These are phyloP conservation scores for Chytriomyces confervae DNA, from an alignment of 192 early-diverging fungal species.

Conservation along the genomic window DNA sequence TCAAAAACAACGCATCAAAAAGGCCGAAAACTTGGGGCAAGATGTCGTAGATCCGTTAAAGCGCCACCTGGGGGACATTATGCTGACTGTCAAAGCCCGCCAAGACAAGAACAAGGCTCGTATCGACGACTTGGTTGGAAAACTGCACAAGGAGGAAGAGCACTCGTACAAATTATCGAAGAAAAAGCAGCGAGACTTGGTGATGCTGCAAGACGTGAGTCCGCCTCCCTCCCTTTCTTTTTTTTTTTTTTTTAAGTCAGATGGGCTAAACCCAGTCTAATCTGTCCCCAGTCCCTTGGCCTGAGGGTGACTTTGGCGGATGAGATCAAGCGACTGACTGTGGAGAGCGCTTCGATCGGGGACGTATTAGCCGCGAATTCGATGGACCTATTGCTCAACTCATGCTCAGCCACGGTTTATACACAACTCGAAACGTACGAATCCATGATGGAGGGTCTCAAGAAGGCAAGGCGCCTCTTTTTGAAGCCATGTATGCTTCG, in stretches of 20 bases:
- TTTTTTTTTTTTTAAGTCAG: conserved; percentile 12
- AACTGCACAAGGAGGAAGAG: conserved; percentile 57
- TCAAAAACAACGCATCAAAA: neutral
- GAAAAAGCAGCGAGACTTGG: conserved; percentile 57
- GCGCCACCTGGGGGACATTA: conserved; percentile 43
- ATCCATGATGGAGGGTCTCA: conserved; percentile 56
- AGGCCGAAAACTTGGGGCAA: conserved; percentile 51
- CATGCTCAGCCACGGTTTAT: conserved; percentile 44
- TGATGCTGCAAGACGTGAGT: conserved; percentile 50
- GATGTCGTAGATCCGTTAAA: conserved; percentile 56
- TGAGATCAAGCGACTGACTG: conserved; percentile 61
- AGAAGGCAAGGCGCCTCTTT: conserved; percentile 47
- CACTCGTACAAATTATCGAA: conserved; percentile 52
- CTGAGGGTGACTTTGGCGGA: conserved; percentile 52
- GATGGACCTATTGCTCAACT: conserved; percentile 46
- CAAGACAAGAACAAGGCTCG: conserved; percentile 52
- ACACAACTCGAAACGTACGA: conserved; percentile 59
- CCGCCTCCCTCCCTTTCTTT: neutral
- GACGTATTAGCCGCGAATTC: conserved; percentile 51
- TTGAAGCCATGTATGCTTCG: neutral
- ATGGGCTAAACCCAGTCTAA: conserved; percentile 1
- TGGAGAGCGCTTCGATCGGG: conserved; percentile 47
- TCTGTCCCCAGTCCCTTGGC: conserved; percentile 45
- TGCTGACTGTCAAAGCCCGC: conserved; percentile 21
- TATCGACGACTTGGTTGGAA: conserved; percentile 48